Conservation (phyloP, 345 rosid species). For the Citrus medica region DNA sequence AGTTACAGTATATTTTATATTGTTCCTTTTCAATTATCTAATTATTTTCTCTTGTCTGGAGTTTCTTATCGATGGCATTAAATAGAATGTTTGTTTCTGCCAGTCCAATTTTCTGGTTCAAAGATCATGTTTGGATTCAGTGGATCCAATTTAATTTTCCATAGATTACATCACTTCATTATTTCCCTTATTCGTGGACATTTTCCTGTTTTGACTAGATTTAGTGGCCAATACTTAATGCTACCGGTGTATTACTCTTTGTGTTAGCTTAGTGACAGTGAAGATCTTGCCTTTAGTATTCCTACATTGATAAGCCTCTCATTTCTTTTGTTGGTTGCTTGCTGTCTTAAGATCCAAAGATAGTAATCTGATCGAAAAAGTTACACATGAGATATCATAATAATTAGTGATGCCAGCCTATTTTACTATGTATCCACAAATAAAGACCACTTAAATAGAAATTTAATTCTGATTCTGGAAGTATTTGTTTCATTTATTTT, state of each 20-base stretch:
- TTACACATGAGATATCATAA: background rate
- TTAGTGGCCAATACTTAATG: background rate
- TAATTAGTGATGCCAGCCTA: background rate
- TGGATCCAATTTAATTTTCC: background rate
- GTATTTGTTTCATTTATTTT: background rate
- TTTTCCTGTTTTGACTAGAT: background rate
- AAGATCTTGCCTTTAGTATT: background rate
- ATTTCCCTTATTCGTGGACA: background rate
- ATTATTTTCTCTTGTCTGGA: background rate
- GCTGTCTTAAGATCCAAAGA: background rate
- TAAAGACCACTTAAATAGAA: background rate
- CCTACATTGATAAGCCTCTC: background rate
- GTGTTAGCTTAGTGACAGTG: background rate
- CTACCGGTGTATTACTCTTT: background rate
- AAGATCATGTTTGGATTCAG: background rate
- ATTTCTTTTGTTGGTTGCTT: background rate
- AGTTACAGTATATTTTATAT: background rate
- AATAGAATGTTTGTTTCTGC: background rate
- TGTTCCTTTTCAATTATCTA: background rate
- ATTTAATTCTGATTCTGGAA: background rate
- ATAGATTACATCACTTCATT: background rate
- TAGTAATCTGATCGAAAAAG: background rate
- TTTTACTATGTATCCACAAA: background rate
- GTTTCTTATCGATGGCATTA: background rate
- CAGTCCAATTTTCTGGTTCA: background rate